Conservation (phyloP, 2,329 filamentous ascomycete genomes). For the Verticillium nubilum region DNA sequence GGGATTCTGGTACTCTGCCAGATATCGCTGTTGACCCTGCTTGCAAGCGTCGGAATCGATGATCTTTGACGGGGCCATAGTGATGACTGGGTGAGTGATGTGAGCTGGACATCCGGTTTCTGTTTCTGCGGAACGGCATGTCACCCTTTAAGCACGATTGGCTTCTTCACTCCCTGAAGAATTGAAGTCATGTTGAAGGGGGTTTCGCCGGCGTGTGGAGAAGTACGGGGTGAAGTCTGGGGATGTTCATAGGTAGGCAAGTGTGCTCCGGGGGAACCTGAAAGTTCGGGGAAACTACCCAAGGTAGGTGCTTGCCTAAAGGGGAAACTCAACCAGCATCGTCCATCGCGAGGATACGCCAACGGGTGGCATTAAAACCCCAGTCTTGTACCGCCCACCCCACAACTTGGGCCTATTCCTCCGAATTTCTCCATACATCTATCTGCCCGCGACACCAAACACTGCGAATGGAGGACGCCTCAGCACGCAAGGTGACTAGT, state of each 20-base stretch:
- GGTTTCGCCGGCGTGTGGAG: no score
- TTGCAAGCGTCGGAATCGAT: neutral
- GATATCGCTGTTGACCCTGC: neutral
- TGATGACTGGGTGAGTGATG: neutral
- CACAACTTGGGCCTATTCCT: neutral
- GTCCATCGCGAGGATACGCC: no score
- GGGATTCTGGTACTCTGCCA: slow-evolving; percentile 15
- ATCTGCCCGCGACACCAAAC: no score
- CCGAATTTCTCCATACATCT: neutral
- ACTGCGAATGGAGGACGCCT: neutral
- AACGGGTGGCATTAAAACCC: neutral
- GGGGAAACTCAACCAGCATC: neutral
- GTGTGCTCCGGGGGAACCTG: neutral
- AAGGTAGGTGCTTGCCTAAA: neutral
- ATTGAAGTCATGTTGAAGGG: neutral
- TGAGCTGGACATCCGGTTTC: neutral
- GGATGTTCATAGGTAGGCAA: no score
- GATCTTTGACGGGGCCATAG: neutral
- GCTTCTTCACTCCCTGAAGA: neutral
- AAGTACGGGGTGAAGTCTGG: no score
- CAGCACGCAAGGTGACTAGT: neutral
- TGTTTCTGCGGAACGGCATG: neutral
- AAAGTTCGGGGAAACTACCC: neutral
- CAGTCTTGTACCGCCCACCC: neutral
- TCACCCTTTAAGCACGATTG: neutral